Conservation (phyloP, 1,284 basidiomycete species). For the Cutaneotrichosporon cutaneum region DNA sequence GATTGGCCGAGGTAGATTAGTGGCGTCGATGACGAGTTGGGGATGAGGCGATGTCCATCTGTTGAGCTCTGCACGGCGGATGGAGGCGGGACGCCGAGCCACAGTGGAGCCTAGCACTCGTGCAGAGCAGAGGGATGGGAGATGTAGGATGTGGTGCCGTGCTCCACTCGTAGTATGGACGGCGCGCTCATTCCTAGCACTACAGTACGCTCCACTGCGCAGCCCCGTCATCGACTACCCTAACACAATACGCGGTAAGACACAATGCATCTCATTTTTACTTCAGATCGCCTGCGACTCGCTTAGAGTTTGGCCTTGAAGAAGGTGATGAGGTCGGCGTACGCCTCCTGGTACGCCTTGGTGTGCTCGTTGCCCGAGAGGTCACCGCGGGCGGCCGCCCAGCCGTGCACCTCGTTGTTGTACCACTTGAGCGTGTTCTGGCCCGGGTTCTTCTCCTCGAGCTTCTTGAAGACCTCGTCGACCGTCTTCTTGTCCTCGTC, state of each 20-base stretch:
- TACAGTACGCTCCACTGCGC: no score
- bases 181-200: no score
- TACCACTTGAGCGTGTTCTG: constrained; percentile 52
- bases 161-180: no score
- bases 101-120: background rate
- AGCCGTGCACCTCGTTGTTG: constrained; percentile 52
- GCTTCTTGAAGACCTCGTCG: constrained; percentile 39
- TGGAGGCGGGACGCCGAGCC: background rate
- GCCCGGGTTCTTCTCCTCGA: constrained; percentile 47
- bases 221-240: no score
- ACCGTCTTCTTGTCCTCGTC: constrained; percentile 51
- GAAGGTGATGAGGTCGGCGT: constrained; percentile 31
- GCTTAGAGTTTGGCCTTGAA: constrained; percentile 27
- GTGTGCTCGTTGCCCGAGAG: constrained; percentile 30
- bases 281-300: background rate
- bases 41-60: no score
- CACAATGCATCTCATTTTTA: background rate
- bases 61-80: no score
- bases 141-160: background rate
- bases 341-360: constrained; percentile 33
- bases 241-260: no score
- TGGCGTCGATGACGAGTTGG: constrained; percentile 2
- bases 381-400: constrained; percentile 52
- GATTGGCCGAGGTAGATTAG: background rate
- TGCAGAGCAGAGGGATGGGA: background rate